Base-by-base conservation (phyloP, 257 asterid species). In the Perilla frutescens region DNA sequence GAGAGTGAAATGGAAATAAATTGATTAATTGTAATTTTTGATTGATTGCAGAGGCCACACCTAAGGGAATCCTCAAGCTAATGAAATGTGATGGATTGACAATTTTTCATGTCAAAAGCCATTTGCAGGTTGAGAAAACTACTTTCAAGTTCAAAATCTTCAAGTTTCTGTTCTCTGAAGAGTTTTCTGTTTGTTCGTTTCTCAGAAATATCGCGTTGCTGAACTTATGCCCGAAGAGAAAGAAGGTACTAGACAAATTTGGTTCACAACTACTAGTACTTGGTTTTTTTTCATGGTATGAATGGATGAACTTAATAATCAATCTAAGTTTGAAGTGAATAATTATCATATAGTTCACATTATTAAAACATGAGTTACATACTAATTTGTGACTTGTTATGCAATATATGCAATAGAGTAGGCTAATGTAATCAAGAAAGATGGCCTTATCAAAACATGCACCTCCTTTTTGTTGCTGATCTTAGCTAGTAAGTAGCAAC, bases 81-180 rank as follows among this genome's bases (percentile, higher is more conserved):
- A 87, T 87, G 92, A 72, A 87, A 32, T 83, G 83, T 41, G 78
- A 75, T 4, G 85, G 83, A 75, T 56, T 86, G 56, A 87, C 88
- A 31, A 74, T 87, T 44, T 77, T 80, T 70, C 89, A 87, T 54
- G 47, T 87, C 59, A 87, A 87, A 80, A 87, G 92, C 78, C 92
- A 87, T 69, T 59, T 87, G 61, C 92, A 87, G 88, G 91, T 54
- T 4, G 0, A 2, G 13, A 8, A 1, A 7, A 47, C 13, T 8
- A n/a, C 29, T 7, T 14, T 10, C 32, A 34, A 45, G 1, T 62
- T n/a, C 37, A 64, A 26, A n/a, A 7, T 14, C 29, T 43, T 58
- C 20, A 62, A 7, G 3, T 12, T 44, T 56, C 55, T 34, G 31
- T 34, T 60, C 4, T 34, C 3, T 62, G 7, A 44, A 47, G 1